phyloP scores from a whole-genome alignment of 2,329 filamentous ascomycete species.

The Aspergillus versicolor region DNA sequence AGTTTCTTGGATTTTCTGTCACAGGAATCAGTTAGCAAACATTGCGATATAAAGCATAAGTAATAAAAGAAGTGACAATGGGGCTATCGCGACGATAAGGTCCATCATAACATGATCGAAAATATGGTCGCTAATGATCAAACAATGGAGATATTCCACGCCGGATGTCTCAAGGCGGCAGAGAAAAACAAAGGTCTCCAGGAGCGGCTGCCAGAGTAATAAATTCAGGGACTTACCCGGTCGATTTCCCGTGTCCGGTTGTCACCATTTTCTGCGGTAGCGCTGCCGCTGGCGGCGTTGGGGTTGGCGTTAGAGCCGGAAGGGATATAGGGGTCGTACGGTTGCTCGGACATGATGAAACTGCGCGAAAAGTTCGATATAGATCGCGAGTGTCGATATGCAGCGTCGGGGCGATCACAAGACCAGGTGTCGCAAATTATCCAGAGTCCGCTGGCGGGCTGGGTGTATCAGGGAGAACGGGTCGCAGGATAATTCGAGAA shows the following conservation, averaged over 20 bases:
- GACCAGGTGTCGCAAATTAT: constrained; percentile 15
- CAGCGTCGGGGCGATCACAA: constrained; percentile 19
- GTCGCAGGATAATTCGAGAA: constrained; percentile 3
- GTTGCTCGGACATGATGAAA: constrained; percentile 58
- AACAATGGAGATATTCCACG: not conserved
- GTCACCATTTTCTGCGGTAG: constrained; percentile 52
- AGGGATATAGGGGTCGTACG: constrained; percentile 89
- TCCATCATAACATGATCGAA: not conserved
- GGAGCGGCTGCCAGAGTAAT: not conserved
- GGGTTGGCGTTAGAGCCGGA: constrained; percentile 52
- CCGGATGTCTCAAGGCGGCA: not conserved
- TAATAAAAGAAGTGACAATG: not conserved
- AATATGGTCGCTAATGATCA: not conserved
- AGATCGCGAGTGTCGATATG: constrained; percentile 8
- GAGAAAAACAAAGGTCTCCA: not conserved
- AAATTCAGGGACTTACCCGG: constrained; percentile 64
- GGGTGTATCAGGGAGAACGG: constrained; percentile 3
- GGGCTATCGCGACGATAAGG: not conserved
- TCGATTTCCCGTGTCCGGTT: constrained; percentile 73
- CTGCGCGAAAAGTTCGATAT: constrained; percentile 16
- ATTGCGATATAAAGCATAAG: not conserved
- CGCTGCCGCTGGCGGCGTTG: constrained; percentile 52
- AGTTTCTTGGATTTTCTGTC: constrained; percentile 94
- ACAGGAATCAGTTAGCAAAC: constrained; percentile 20
- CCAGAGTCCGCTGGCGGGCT: constrained; percentile 13